These are phyloP conservation scores for Pseudomonodictys pantanalensis DNA, from an alignment of 495 filamentous ascomycete genomes.

Conservation along the genomic window DNA sequence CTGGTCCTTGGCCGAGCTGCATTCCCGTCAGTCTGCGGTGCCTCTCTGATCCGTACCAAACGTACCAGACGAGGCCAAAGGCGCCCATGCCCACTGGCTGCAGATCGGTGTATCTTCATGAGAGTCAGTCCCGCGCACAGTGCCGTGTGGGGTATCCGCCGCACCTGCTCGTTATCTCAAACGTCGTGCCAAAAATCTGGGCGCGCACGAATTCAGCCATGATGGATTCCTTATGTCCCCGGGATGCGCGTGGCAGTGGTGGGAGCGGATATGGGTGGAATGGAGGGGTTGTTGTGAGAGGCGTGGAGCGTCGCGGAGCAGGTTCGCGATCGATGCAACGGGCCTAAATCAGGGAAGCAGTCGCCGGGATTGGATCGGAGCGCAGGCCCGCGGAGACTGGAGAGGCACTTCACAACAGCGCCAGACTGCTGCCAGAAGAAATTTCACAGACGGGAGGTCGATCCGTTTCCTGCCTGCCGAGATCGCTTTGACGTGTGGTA, in stretches of 20 bases:
- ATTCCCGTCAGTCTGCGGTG: conserved; percentile 6
- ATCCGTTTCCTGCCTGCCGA: no score
- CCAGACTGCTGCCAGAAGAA: no score
- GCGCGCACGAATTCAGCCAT: conserved; percentile 87
- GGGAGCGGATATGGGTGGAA: conserved; percentile 2
- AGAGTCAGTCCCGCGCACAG: conserved; percentile 10
- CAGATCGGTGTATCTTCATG: conserved; percentile 84
- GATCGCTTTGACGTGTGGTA: no score
- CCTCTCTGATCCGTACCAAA: not conserved
- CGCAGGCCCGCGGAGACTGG: not conserved
- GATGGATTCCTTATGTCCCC: conserved; percentile 3
- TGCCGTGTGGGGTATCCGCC: conserved; percentile 22
- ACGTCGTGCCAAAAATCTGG: conserved; percentile 98
- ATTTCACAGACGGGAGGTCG: no score
- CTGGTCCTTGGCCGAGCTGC: conserved; percentile 93
- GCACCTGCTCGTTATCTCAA: conserved; percentile 98
- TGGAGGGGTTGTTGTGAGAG: conserved; percentile 2
- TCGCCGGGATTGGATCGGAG: not conserved
- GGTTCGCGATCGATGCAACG: conserved; percentile 1
- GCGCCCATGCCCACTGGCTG: conserved; percentile 99
- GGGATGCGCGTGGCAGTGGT: conserved; percentile 4
- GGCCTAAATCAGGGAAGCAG: not conserved
- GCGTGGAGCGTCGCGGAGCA: conserved; percentile 4
- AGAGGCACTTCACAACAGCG: no score
- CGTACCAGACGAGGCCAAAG: conserved; percentile 96